These are phyloP conservation scores for Lactifluus volemus DNA, from an alignment of 768 basidiomycete genomes.

Conservation along the genomic window DNA sequence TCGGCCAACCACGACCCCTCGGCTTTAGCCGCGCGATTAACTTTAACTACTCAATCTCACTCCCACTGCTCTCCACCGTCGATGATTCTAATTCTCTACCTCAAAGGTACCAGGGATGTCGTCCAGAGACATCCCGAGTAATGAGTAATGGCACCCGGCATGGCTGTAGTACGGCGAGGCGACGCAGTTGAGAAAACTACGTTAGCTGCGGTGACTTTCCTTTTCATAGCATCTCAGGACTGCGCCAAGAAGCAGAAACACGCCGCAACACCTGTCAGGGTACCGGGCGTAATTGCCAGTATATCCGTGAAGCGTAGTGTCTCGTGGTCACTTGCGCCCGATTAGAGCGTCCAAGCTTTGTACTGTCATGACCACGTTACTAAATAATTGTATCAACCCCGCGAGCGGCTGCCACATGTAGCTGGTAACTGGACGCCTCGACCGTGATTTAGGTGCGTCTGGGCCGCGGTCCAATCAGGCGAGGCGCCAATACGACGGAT, in stretches of 20 bases:
- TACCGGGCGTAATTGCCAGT: conserved; percentile 36
- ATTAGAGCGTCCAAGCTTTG: conserved; percentile 36
- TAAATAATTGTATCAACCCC: conserved; percentile 36
- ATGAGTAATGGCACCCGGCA: conserved; percentile 45
- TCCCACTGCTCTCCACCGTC: conserved; percentile 8
- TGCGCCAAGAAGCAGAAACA: not conserved
- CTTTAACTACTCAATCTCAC: not conserved
- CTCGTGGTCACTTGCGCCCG: conserved; percentile 46
- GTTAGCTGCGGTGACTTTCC: conserved; percentile 24
- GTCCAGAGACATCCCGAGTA: conserved; percentile 43
- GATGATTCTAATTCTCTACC: conserved; percentile 35
- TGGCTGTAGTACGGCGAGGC: conserved; percentile 39
- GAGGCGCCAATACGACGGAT: conserved; percentile 34
- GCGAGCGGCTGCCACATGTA: conserved; percentile 29
- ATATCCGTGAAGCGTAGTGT: conserved; percentile 42
- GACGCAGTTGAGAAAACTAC: conserved; percentile 39
- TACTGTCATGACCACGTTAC: conserved; percentile 44
- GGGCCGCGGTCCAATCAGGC: conserved; percentile 43
- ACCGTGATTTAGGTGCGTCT: conserved; percentile 38
- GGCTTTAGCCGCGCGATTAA: not conserved
- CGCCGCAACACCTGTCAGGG: conserved; percentile 43
- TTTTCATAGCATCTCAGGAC: not conserved
- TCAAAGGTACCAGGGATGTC: conserved; percentile 48
- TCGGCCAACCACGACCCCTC: not conserved
- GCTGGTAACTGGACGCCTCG: conserved; percentile 33